Conservation (phyloP, 176 grass and related monocot genomes). For the Saccharum spontaneum region DNA sequence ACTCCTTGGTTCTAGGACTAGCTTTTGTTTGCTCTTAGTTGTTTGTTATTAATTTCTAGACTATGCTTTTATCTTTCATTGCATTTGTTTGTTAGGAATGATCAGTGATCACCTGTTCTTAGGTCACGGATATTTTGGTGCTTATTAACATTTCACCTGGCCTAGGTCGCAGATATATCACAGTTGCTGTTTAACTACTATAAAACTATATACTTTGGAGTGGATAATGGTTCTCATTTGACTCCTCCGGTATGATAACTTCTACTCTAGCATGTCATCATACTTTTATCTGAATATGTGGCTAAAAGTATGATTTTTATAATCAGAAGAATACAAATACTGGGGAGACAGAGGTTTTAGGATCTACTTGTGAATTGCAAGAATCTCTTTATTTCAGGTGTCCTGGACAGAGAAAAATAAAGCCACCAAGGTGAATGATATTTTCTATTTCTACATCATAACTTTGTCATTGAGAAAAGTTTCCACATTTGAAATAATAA, state of each 20-base stretch:
- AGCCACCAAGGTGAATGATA: constrained; percentile 39
- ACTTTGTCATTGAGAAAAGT: neutral
- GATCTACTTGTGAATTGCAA: constrained; percentile 26
- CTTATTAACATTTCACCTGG: constrained; percentile 29
- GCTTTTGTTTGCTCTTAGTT: constrained; percentile 10
- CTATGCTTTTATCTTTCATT: neutral
- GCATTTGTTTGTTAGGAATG: constrained; percentile 2
- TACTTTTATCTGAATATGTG: neutral
- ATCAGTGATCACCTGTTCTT: constrained; percentile 1
- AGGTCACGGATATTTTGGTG: neutral
- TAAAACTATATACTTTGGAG: constrained; percentile 60
- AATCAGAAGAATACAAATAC: constrained; percentile 35
- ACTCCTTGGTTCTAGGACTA: neutral
- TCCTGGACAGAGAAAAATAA: constrained; percentile 51
- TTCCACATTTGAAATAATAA: constrained; percentile 24
- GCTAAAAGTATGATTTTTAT: constrained; percentile 4
- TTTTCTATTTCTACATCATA: constrained; percentile 7
- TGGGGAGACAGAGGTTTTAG: neutral
- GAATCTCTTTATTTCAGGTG: constrained; percentile 23
- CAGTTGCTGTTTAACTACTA: constrained; percentile 64
- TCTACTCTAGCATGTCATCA: neutral
- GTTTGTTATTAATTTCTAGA: neutral
- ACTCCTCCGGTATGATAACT: constrained; percentile 40
- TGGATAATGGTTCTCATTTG: constrained; percentile 32
- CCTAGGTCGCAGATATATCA: constrained; percentile 80